Evolutionary conservation across 2,329 filamentous ascomycete species (phyloP), one percentile per base, ranked within the genome.

Genomic region (Pseudocercospora pini-densiflorae): DNA sequence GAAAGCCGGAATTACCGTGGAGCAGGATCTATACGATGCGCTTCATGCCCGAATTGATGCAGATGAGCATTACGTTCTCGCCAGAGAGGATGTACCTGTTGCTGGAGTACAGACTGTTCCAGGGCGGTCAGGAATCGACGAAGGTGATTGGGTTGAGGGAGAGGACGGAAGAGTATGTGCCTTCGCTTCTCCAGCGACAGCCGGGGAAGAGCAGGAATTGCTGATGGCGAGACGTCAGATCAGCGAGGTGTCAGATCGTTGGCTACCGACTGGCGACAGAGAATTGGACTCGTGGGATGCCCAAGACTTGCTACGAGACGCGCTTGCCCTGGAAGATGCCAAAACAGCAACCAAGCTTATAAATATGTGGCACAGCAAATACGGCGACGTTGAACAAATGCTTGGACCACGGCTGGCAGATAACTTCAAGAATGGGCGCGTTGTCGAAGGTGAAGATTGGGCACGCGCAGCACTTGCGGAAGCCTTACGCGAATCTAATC

Each of bases 21-120:
- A 88, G 69, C 74, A 87, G 61, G 85, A 87, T 62, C 71, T 84
- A 6, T 87, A 87, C 66, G 83, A 87, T 10, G 58, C 61, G 7
- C 16, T 55, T 12, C 43, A 68, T 5, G 33, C 67, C 29, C 60
- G 49, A 8, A 40, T 19, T 19, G 19, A 27, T 14, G 16, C 8
- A 47, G 24, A 64, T 53, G 60, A 47, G 21, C 23, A 57, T 55
- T 36, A n/a, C 4, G 27, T 7, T n/a, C 40, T 43, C 16, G 40
- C 40, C 16, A 43, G 40, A 43, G 7, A 43, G 16, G 40, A 43
- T 16, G n/a, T 43, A 1, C 40, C 40, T n/a, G 16, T 43, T 43
- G 40, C 40, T n/a, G 7, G 8, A 16, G 19, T 19, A 19, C 5
- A 43, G 40, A 43, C 40, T 1, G 16, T 43, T 19, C 40, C 40